Evolutionary conservation across 2,329 filamentous ascomycete species (phyloP).

Genomic region (Beauveria sp.): DNA sequence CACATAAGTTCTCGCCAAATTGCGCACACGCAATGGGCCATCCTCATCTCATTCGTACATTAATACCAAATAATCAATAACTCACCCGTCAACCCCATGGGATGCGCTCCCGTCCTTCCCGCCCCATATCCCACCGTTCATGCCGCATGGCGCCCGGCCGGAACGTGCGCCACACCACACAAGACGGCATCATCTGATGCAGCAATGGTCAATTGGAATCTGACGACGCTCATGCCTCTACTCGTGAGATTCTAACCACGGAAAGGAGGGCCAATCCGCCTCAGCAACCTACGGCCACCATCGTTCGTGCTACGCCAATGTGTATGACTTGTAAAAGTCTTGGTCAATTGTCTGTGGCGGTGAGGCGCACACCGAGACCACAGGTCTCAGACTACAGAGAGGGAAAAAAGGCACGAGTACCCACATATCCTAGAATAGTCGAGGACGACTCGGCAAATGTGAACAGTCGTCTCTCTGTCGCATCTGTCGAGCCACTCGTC

Average conservation of each 20-base stretch:
- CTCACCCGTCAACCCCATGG: not conserved
- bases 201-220: not conserved
- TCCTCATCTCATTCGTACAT: not conserved
- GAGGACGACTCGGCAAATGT: not conserved
- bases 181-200: not conserved
- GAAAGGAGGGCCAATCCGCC: not conserved
- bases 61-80: not conserved
- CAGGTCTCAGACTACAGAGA: not conserved
- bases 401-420: not conserved
- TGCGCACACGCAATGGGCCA: not conserved
- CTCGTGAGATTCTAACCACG: not conserved
- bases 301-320: not conserved
- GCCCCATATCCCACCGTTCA: slow-evolving; percentile 8
- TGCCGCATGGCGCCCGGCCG: slow-evolving; percentile 4
- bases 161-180: slow-evolving; percentile 1
- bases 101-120: slow-evolving; percentile 6
- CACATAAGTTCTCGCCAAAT: not conserved
- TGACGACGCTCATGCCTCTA: not conserved
- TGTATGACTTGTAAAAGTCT: not conserved
- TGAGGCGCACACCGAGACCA: not conserved
- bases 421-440: not conserved
- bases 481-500: not conserved
- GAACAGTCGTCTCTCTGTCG: not conserved
- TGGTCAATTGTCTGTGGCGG: not conserved
- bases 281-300: not conserved